Conservation (phyloP, 768 basidiomycete species). For the Naematelia aurantialba region DNA sequence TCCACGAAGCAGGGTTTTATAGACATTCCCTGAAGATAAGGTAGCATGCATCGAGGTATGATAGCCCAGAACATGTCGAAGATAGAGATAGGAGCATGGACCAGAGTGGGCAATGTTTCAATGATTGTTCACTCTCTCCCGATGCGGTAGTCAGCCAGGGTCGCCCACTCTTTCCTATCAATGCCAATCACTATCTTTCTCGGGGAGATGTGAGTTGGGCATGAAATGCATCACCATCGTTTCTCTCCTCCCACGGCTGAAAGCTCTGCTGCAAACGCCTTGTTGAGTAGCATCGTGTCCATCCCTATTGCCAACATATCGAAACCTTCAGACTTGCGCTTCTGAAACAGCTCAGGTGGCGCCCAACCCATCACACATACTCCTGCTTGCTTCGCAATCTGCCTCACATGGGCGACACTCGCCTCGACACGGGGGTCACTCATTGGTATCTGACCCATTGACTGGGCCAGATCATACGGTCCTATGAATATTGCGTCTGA, state of each 20-base stretch:
- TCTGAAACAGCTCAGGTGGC: background rate
- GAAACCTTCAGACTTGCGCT: conserved; percentile 3
- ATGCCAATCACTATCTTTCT: too few relatives aligned
- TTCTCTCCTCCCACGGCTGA: background rate
- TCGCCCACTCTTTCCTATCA: too few relatives aligned
- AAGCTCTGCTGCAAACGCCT: conserved; percentile 8
- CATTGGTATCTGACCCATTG: conserved; percentile 7
- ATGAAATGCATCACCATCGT: conserved; percentile 10
- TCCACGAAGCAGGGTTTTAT: too few relatives aligned
- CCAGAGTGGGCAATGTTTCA: too few relatives aligned
- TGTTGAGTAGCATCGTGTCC: conserved; percentile 2
- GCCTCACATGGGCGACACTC: background rate
- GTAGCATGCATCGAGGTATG: too few relatives aligned
- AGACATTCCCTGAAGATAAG: too few relatives aligned
- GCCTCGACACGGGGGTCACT: conserved; percentile 1
- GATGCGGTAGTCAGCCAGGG: too few relatives aligned
- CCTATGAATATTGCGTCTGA: conserved; percentile 15
- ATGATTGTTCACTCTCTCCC: too few relatives aligned
- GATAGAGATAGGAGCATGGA: too few relatives aligned
- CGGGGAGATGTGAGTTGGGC: too few relatives aligned
- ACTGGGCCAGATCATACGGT: conserved; percentile 15
- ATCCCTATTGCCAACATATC: conserved; percentile 7
- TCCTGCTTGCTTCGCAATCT: conserved; percentile 3
- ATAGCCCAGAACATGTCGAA: too few relatives aligned
- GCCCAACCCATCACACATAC: conserved; percentile 10